Conservation (phyloP, 140 eudicot species). For the Oenanthe javanica region DNA sequence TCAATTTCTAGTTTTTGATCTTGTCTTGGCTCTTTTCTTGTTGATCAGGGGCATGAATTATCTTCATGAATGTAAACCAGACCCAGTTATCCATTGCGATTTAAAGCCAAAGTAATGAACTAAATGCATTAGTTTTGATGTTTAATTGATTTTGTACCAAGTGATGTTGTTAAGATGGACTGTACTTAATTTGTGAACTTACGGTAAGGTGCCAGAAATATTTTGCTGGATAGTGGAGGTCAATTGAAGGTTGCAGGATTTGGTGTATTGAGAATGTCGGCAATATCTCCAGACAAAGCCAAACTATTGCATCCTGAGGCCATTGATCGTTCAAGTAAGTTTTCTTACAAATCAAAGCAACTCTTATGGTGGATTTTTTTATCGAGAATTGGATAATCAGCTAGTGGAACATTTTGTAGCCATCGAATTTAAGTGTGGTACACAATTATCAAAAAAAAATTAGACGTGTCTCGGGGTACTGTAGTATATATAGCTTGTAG, state of each 20-base stretch:
- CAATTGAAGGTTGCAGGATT: conserved; percentile 91
- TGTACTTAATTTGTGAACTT: conserved; percentile 60
- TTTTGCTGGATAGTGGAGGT: conserved; percentile 94
- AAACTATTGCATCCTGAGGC: conserved; percentile 51
- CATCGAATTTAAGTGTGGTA: background rate
- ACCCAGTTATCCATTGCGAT: conserved; percentile 84
- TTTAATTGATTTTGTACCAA: background rate
- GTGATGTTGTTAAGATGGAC: conserved; percentile 22
- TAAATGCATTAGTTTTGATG: conserved; percentile 35
- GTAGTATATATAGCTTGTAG: background rate
- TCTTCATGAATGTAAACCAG: conserved; percentile 96
- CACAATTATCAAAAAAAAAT: too few relatives aligned
- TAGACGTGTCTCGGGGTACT: background rate
- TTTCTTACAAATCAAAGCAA: background rate
- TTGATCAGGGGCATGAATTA: conserved; percentile 83
- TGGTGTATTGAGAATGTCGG: conserved; percentile 56
- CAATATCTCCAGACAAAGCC: conserved; percentile 68
- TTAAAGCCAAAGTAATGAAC: conserved; percentile 96
- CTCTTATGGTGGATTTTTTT: background rate
- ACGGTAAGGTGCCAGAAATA: conserved; percentile 99
- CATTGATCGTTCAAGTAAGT: conserved; percentile 70
- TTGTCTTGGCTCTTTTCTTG: conserved; percentile 6
- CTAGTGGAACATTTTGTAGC: background rate
- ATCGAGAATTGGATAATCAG: background rate
- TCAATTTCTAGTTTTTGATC: conserved; percentile 4